Base-by-base conservation (phyloP, 495 filamentous ascomycete genomes). In the Neurospora sp. region DNA sequence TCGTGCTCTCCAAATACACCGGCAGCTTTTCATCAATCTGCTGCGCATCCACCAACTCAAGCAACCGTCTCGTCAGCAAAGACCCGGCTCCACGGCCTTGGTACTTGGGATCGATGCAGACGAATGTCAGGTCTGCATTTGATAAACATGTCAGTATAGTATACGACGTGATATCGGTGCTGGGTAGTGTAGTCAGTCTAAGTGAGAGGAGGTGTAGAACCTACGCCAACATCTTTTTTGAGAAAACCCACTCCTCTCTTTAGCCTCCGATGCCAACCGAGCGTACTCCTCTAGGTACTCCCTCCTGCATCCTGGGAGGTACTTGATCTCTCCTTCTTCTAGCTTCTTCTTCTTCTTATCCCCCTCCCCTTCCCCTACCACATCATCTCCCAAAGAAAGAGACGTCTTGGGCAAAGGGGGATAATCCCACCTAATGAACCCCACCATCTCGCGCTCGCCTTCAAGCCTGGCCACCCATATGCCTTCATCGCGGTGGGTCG, bases 1-100 rank as follows among this genome's bases (percentile, higher is more conserved):
- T 76, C 39, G 85, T 82, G 20, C 81, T 84, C 60, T 87, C 85
- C 6, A 87, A 77, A 71, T 86, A 85, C 11, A 85, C 77, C 1
- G 82, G 75, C 49, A 86, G 41, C 54, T 16, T 16, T 66, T 8
- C 27, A 12, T 85, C 73, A 8, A 85, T 83, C 37, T 71, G 74
- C 37, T 71, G 74, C 14, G 80, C 78, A 0, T 84, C 79, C 6
- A 86, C 81, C 12, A 18, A 31, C 11, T 66, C 54, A 16, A 66
- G 14, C 27, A 66, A 66, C 42, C 72, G 75, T 10, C 78, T n/a
- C 8, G 81, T 78, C 6, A 87, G 76, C 38, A 78, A 44, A 16
- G 80, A 76, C 41, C 78, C 86, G 42, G 84, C 79, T 23, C 86
- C 85, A 4, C 76, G 81, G 23, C 85, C 82, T 46, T 83, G 83